These are phyloP conservation scores for Piper longum DNA, from an alignment of 164 flowering plant species.

Conservation along the genomic window DNA sequence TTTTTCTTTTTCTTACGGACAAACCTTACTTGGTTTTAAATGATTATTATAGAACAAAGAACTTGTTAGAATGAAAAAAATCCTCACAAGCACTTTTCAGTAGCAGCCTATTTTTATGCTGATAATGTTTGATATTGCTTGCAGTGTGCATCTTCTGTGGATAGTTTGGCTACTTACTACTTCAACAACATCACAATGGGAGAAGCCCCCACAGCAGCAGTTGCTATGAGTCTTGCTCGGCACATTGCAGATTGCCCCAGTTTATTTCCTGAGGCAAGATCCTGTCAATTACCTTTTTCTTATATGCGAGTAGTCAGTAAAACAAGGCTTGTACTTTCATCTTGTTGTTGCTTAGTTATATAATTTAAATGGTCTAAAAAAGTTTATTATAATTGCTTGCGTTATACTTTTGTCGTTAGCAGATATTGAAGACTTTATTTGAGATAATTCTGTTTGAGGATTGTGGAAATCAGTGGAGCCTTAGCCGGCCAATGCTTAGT, in stretches of 20 bases:
- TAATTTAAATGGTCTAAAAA: too few species aligned
- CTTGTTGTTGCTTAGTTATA: too few species aligned
- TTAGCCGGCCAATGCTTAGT: conserved; percentile 94
- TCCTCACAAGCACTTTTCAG: too few species aligned
- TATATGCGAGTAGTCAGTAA: too few species aligned
- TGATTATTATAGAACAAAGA: too few species aligned
- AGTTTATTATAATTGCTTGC: background rate
- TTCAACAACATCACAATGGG: conserved; percentile 87
- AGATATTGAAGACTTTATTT: conserved; percentile 83
- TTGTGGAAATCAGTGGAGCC: conserved; percentile 90
- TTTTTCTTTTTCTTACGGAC: too few species aligned
- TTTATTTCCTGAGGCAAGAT: conserved; percentile 79
- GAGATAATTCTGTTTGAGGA: conserved; percentile 91
- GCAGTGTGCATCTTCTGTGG: conserved; percentile 94
- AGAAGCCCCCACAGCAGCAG: conserved; percentile 63
- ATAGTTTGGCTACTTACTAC: conserved; percentile 77
- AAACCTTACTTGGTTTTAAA: too few species aligned
- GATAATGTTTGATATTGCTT: background rate
- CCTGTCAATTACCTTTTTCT: too few species aligned
- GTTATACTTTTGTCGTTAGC: conserved; percentile 3
- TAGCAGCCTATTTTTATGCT: background rate
- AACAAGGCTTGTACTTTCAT: background rate
- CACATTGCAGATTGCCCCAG: conserved; percentile 78
- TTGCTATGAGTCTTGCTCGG: conserved; percentile 62
- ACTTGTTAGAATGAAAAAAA: background rate